Evolutionary conservation across 2,329 filamentous ascomycete genomes (phyloP), one percentile per base, ranked within the genome.

Genomic region (Talaromyces sp.): DNA sequence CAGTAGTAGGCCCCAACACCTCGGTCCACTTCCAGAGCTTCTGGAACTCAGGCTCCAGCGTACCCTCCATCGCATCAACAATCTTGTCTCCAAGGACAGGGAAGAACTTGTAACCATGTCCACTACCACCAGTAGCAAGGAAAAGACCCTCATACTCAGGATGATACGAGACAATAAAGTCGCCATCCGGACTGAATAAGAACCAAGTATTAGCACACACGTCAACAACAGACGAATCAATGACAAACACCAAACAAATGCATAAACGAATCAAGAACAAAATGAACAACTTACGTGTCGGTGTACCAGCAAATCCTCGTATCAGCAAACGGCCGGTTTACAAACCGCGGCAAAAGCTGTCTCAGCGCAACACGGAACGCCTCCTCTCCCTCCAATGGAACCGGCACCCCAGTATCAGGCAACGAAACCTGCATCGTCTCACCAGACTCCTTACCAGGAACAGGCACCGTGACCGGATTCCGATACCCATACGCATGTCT

Each of bases 241-340:
- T 33, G 14, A 16, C 14, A 11, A 1, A 24, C 8, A 27, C 24
- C 17, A 24, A n/a, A 13, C 20, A 24, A 24, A 7, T 27, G 39
- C 13, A 6, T 5, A 7, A 13, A 24, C 10, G 22, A 39, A 20
- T 32, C 9, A 32, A 19, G n/a, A n/a, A 22, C n/a, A 24, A 20
- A 20, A 27, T 22, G 16, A 13, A 11, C 40, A 17, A 69, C 72
- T 61, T 67, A 76, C 62, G 88, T 91, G 73, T 91, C 88, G 4
- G 84, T 85, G 68, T 91, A 91, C 88, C 88, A 91, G 74, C 88
- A 91, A 48, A 90, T 73, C 20, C 86, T 78, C 2, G 84, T 87
- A 48, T 77, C 75, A 52, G 74, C 73, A 74, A 89, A 90, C 1
- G 83, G 82, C 22, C 87, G 77, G 20, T 80, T 76, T 45, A 77